phyloP scores from a whole-genome alignment of 768 basidiomycete genomes.

The Royoungia palumana region DNA sequence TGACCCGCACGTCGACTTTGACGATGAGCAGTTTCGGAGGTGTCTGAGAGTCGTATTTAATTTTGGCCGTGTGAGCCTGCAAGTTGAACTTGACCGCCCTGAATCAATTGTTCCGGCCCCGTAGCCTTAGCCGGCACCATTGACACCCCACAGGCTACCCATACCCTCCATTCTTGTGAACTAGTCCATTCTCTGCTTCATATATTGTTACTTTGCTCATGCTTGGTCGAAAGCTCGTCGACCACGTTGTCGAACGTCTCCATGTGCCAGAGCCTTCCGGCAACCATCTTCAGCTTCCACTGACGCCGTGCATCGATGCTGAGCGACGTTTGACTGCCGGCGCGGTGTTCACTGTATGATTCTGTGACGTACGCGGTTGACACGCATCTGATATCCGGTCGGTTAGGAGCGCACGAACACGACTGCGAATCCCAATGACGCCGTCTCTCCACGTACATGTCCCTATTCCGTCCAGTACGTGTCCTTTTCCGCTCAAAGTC shows the following conservation, averaged over 20 bases:
- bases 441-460: slow-evolving; percentile 3
- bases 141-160: too few relatives aligned
- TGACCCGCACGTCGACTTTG: too few relatives aligned
- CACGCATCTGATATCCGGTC: neutral
- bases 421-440: slow-evolving; percentile 2
- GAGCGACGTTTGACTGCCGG: slow-evolving; percentile 3
- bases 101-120: too few relatives aligned
- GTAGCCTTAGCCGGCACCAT: too few relatives aligned
- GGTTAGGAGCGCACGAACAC: slow-evolving; percentile 24
- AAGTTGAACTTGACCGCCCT: too few relatives aligned
- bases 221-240: slow-evolving; percentile 26
- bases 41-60: too few relatives aligned
- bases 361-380: neutral
- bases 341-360: slow-evolving; percentile 13
- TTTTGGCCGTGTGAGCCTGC: neutral
- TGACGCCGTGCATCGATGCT: slow-evolving; percentile 15
- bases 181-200: slow-evolving; percentile 7
- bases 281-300: slow-evolving; percentile 9
- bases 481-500: slow-evolving; percentile 12
- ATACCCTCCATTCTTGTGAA: slow-evolving; percentile 16
- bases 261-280: slow-evolving; percentile 7
- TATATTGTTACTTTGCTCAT: slow-evolving; percentile 15
- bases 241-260: slow-evolving; percentile 24
- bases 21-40: too few relatives aligned
- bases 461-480: slow-evolving; percentile 13